phyloP scores from a whole-genome alignment of 1,139 yeast species.

The Blastobotrys capitulatus region DNA sequence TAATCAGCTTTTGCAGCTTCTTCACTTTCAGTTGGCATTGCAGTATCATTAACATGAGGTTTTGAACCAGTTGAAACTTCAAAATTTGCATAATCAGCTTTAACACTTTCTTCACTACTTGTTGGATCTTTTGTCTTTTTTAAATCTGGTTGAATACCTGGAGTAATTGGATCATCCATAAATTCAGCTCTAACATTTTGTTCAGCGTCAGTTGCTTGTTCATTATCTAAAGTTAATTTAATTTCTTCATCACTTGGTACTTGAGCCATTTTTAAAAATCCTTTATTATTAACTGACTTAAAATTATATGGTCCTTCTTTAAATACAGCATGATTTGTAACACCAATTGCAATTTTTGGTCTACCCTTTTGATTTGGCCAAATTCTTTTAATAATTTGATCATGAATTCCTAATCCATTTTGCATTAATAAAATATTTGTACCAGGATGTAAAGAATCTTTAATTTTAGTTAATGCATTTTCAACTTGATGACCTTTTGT shows the following conservation, averaged over 20 bases:
- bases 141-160: slow-evolving; percentile 2
- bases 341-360: slow-evolving; percentile 66
- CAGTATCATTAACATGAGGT: slow-evolving; percentile 12
- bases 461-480: slow-evolving; percentile 43
- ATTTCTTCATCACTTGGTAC: slow-evolving; percentile 12
- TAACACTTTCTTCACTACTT: slow-evolving; percentile 18
- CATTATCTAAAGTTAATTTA: not conserved
- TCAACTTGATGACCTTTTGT: slow-evolving; percentile 59
- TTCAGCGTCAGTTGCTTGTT: slow-evolving; percentile 17
- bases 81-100: slow-evolving; percentile 13
- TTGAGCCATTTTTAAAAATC: slow-evolving; percentile 46
- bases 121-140: slow-evolving; percentile 14
- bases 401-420: slow-evolving; percentile 69
- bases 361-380: slow-evolving; percentile 46
- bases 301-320: slow-evolving; percentile 34
- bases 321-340: slow-evolving; percentile 77
- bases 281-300: slow-evolving; percentile 60
- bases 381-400: slow-evolving; percentile 44
- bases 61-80: not conserved
- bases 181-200: slow-evolving; percentile 19
- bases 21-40: slow-evolving; percentile 16
- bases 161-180: not conserved
- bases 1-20: slow-evolving; percentile 20
- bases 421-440: slow-evolving; percentile 66
- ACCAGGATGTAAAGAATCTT: slow-evolving; percentile 36